Conservation (phyloP, 164 flowering plant species). For the Tetrastigma voinierianum region DNA sequence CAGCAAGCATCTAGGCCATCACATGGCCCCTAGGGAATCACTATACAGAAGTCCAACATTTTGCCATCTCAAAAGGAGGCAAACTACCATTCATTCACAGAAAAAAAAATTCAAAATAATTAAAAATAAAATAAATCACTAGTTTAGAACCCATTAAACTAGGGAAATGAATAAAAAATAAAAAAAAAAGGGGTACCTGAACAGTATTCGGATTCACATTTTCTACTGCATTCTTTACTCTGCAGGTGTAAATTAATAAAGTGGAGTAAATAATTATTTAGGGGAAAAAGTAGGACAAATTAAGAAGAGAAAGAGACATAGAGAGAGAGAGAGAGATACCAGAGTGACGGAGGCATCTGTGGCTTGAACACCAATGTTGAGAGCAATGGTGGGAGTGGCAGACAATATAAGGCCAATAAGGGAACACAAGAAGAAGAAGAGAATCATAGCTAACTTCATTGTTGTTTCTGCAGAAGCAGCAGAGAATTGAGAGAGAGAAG, state of each 20-base stretch:
- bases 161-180: not conserved
- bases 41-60: slow-evolving; percentile 86
- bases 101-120: not conserved
- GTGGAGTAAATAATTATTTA: not conserved
- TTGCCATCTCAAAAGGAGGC: slow-evolving; percentile 96
- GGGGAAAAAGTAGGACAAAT: not conserved
- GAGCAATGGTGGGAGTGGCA: slow-evolving; percentile 27
- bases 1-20: slow-evolving; percentile 94
- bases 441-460: slow-evolving; percentile 21
- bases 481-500: not conserved
- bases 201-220: slow-evolving; percentile 84
- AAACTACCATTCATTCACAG: slow-evolving; percentile 36
- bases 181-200: slow-evolving; percentile 41
- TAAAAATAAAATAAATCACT: not conserved
- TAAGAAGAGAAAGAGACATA: not conserved
- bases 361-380: slow-evolving; percentile 50
- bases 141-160: not conserved
- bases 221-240: slow-evolving; percentile 73
- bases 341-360: slow-evolving; percentile 24
- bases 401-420: slow-evolving; percentile 17
- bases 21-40: slow-evolving; percentile 92
- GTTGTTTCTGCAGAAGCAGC: slow-evolving; percentile 14
- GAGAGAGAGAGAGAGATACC: slow-evolving; percentile 27
- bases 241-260: slow-evolving; percentile 14
- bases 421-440: slow-evolving; percentile 12